Conservation (phyloP, 1,284 basidiomycete genomes). For the Apiotrichum brassicae region DNA sequence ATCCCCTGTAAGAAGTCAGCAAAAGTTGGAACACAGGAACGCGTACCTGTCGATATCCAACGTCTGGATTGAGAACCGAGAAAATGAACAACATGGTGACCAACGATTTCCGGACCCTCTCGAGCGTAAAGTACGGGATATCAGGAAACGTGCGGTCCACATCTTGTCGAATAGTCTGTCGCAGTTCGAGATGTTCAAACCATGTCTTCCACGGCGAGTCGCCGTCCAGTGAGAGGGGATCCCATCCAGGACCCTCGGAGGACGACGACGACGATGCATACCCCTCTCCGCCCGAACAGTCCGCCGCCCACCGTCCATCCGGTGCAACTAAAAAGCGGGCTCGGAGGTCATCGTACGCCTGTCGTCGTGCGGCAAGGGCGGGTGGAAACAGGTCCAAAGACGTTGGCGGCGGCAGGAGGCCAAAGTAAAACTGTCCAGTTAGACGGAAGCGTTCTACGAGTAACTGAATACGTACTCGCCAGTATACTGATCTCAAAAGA, state of each 20-base stretch:
- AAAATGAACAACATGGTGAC: constrained; percentile 80
- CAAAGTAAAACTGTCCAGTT: constrained; percentile 41
- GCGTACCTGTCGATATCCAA: constrained; percentile 64
- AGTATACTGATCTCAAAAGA: constrained; percentile 43
- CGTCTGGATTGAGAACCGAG: constrained; percentile 63
- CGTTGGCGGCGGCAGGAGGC: constrained; percentile 42
- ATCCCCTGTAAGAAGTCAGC: constrained; percentile 61
- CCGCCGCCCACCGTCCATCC: constrained; percentile 49
- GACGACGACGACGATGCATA: constrained; percentile 7
- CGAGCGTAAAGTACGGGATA: constrained; percentile 72
- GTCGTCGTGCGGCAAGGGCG: constrained; percentile 24
- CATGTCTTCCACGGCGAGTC: constrained; percentile 86
- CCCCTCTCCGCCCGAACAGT: constrained; percentile 41
- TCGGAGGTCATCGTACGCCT: constrained; percentile 41
- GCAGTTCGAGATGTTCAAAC: constrained; percentile 78
- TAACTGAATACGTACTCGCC: constrained; percentile 40
- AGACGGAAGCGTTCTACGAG: not conserved
- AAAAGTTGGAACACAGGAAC: not conserved
- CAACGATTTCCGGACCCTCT: constrained; percentile 66
- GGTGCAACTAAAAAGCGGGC: constrained; percentile 47
- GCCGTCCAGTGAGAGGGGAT: constrained; percentile 77
- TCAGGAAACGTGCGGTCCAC: constrained; percentile 95
- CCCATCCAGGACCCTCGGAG: constrained; percentile 52
- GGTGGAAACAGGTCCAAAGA: constrained; percentile 34
- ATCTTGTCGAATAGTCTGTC: constrained; percentile 80